Evolutionary conservation across 352 stramenopile species (phyloP).

Genomic region (Globisporangium spiculum): DNA sequence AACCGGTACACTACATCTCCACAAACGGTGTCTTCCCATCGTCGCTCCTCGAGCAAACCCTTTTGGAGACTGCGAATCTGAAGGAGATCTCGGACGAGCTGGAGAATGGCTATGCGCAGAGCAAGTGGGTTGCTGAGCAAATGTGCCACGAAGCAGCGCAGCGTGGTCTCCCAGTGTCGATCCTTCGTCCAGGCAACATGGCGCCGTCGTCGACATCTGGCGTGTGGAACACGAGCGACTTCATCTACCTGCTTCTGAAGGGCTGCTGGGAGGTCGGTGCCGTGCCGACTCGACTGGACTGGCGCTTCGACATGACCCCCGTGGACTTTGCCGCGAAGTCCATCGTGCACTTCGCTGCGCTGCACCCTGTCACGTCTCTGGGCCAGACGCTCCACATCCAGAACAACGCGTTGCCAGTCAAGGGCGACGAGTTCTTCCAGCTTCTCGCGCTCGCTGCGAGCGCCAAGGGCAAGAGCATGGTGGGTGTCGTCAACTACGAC

Average conservation of each 20-base stretch:
- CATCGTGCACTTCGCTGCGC: conserved; percentile 75
- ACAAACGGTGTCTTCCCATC: conserved; percentile 91
- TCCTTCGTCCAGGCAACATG: conserved; percentile 91
- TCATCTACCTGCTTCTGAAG: conserved; percentile 88
- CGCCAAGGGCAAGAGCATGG: conserved; percentile 25
- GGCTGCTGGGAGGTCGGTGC: conserved; percentile 65
- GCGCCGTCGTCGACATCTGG: conserved; percentile 55
- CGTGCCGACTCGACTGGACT: conserved; percentile 60
- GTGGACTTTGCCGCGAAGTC: conserved; percentile 89
- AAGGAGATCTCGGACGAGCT: conserved; percentile 55
- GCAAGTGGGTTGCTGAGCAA: conserved; percentile 91
- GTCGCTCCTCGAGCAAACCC: conserved; percentile 24
- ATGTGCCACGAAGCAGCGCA: conserved; percentile 77
- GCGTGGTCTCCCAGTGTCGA: conserved; percentile 79
- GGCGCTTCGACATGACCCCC: conserved; percentile 90
- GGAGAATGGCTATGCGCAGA: conserved; percentile 86
- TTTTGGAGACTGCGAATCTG: conserved; percentile 55
- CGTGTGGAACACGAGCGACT: conserved; percentile 86
- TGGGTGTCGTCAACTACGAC: conserved; percentile 26
- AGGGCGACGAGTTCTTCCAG: conserved; percentile 49
- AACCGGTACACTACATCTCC: conserved; percentile 87
- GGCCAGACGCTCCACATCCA: conserved; percentile 78
- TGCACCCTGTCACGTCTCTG: conserved; percentile 48
- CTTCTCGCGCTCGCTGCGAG: conserved; percentile 24
- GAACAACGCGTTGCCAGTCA: conserved; percentile 41